These are phyloP conservation scores for Asterella californica DNA, from an alignment of 225 moss, liverwort and hornwort species.

Conservation along the genomic window DNA sequence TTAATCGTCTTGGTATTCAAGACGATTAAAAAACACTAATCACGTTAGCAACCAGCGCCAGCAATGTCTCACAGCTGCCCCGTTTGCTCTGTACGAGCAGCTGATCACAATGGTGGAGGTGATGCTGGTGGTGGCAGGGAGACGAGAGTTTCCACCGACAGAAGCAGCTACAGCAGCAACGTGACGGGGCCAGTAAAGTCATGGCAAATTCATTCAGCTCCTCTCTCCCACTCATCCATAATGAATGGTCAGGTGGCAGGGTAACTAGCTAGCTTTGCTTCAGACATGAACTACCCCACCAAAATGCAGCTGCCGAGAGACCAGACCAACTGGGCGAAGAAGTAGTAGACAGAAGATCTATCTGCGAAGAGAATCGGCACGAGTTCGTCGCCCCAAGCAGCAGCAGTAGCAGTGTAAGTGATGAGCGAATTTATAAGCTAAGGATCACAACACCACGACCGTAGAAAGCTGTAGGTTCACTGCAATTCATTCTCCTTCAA, in stretches of 20 bases:
- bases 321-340: not conserved
- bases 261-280: not conserved
- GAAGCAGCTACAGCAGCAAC: not conserved
- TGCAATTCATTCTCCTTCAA: not conserved
- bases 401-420: not conserved
- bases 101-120: not conserved
- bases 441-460: not conserved
- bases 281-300: no score
- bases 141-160: slow-evolving; percentile 1
- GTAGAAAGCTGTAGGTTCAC: not conserved
- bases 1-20: slow-evolving; percentile 28
- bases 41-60: not conserved
- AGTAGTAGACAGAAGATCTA: not conserved
- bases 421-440: not conserved
- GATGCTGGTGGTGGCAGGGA: not conserved
- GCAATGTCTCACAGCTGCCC: not conserved
- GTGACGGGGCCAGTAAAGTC: not conserved
- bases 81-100: not conserved
- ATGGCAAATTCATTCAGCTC: slow-evolving; percentile 3
- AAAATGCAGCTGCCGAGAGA: no score
- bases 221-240: not conserved
- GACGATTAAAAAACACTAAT: slow-evolving; percentile 34
- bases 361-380: not conserved
- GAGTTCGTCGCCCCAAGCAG: no score
- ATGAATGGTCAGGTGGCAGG: not conserved